Evolutionary conservation across 306 rosid species (phyloP).

Genomic region (Ormosia semicastrata): DNA sequence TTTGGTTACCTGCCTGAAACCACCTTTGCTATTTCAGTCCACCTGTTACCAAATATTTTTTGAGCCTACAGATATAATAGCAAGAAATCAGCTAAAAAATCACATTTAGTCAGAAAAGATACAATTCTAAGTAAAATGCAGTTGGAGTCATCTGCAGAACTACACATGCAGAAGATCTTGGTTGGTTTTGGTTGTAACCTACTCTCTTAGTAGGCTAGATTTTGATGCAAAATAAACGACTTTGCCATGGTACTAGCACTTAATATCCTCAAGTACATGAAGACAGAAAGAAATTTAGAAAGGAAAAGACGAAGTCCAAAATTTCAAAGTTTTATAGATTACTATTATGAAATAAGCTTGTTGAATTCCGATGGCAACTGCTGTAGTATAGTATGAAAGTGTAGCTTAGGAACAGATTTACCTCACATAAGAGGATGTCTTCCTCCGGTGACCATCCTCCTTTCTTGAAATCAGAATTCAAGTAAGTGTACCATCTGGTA

Average conservation of each 20-base stretch:
- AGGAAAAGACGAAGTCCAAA: slow-evolving; percentile 6
- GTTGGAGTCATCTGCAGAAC: neutral
- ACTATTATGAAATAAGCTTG: slow-evolving; percentile 2
- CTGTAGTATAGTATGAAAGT: neutral
- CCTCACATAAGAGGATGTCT: slow-evolving; percentile 96
- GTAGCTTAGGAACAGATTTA: slow-evolving; percentile 30
- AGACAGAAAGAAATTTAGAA: neutral
- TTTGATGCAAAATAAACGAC: neutral
- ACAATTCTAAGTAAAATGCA: neutral
- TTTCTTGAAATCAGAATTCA: slow-evolving; percentile 98
- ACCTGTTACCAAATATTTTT: slow-evolving; percentile 89
- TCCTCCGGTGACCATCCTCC: slow-evolving; percentile 99
- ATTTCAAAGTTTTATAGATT: slow-evolving; percentile 4
- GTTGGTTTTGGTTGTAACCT: slow-evolving; percentile 7
- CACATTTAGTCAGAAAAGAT: neutral
- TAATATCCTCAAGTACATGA: slow-evolving; percentile 2
- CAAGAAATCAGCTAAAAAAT: slow-evolving; percentile 25
- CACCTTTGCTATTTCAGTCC: slow-evolving; percentile 99
- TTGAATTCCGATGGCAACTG: slow-evolving; percentile 19
- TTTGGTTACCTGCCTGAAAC: slow-evolving; percentile 94
- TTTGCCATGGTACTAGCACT: slow-evolving; percentile 14
- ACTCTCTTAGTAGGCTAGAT: neutral
- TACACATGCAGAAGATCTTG: neutral
- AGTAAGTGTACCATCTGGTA: slow-evolving; percentile 95
- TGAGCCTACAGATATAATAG: slow-evolving; percentile 75